Conservation (phyloP, 345 rosid genomes). For the Odontarrhena argentea region DNA sequence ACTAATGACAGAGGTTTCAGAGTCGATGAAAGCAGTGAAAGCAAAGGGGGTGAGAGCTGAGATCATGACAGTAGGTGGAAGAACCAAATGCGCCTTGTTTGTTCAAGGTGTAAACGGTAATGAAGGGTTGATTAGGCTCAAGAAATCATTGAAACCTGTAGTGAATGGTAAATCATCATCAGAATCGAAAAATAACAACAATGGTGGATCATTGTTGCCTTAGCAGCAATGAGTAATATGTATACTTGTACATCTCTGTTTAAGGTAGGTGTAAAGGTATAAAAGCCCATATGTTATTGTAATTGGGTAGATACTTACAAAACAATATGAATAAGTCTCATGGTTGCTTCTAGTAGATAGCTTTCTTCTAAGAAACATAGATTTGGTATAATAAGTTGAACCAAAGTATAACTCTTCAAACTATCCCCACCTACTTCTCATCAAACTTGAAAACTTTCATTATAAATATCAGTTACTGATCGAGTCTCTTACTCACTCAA, state of each 20-base stretch:
- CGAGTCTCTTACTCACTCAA: constrained; percentile 21
- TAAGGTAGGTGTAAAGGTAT: constrained; percentile 25
- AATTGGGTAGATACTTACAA: constrained; percentile 22
- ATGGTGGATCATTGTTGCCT: constrained; percentile 3
- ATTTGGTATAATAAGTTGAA: constrained; percentile 29
- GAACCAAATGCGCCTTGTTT: constrained; percentile 52
- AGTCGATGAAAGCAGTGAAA: constrained; percentile 47
- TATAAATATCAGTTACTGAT: constrained; percentile 13
- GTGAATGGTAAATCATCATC: constrained; percentile 30
- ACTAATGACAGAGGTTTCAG: constrained; percentile 47
- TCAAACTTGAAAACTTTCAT: constrained; percentile 2
- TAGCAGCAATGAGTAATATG: constrained; percentile 3
- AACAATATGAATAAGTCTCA: background rate
- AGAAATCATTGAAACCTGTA: constrained; percentile 42
- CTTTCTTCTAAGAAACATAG: constrained; percentile 17
- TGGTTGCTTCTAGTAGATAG: constrained; percentile 29
- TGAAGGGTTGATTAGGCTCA: constrained; percentile 47
- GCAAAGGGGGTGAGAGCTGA: constrained; percentile 57
- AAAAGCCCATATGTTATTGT: constrained; percentile 3
- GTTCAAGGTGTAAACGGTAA: constrained; percentile 52
- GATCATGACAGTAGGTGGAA: constrained; percentile 59
- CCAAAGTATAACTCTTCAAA: constrained; percentile 28
- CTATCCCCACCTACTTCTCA: constrained; percentile 31
- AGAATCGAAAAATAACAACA: constrained; percentile 10
- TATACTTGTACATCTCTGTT: constrained; percentile 29